Conservation (phyloP, 495 filamentous ascomycete genomes). For the Aspergillus affinis region DNA sequence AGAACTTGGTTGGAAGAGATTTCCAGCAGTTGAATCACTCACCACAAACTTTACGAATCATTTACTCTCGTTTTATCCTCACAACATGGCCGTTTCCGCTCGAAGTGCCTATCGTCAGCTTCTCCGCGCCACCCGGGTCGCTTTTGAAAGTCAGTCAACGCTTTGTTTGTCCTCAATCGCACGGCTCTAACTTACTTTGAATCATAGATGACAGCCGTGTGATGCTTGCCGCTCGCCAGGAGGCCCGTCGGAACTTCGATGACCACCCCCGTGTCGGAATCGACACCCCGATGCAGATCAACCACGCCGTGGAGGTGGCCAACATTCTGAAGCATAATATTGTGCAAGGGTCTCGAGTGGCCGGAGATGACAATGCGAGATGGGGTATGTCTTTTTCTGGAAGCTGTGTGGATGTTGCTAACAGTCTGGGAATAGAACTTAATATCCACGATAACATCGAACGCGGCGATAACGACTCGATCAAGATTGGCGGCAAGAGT, state of each 20-base stretch:
- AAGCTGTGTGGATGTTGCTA: slow-evolving; percentile 14
- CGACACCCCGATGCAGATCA: slow-evolving; percentile 55
- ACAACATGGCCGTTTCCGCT: slow-evolving; percentile 53
- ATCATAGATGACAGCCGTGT: slow-evolving; percentile 62
- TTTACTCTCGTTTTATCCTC: not conserved
- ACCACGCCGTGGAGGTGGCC: slow-evolving; percentile 81
- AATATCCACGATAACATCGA: slow-evolving; percentile 89
- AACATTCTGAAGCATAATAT: slow-evolving; percentile 78
- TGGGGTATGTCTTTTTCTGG: slow-evolving; percentile 57
- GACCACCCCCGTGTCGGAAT: slow-evolving; percentile 56
- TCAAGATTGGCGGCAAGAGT: slow-evolving; percentile 56
- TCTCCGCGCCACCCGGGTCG: slow-evolving; percentile 76
- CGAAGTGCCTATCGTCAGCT: slow-evolving; percentile 78
- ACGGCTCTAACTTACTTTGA: slow-evolving; percentile 1
- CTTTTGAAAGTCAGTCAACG: slow-evolving; percentile 69
- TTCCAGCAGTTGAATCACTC: not conserved
- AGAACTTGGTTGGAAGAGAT: not conserved
- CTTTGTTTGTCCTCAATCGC: not conserved
- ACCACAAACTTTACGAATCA: not conserved
- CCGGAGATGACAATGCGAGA: slow-evolving; percentile 51
- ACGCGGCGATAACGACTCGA: slow-evolving; percentile 84
- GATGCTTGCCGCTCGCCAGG: slow-evolving; percentile 64
- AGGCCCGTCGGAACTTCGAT: slow-evolving; percentile 72
- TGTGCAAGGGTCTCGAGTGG: slow-evolving; percentile 71
- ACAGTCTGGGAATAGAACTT: slow-evolving; percentile 55